These are phyloP conservation scores for Misopates orontium DNA, from an alignment of 257 asterid species.

Conservation along the genomic window DNA sequence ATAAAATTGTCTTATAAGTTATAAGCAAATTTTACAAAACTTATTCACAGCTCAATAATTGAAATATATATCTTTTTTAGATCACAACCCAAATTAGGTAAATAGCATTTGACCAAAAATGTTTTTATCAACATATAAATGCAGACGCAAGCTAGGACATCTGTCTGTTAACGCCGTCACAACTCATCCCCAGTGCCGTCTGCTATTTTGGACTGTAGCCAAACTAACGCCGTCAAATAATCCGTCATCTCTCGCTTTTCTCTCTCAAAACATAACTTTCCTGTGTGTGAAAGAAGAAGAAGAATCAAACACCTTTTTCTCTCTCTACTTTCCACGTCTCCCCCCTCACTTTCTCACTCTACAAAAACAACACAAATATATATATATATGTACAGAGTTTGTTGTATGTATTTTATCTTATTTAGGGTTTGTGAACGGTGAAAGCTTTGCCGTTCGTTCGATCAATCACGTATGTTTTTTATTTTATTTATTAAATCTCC, in stretches of 20 bases:
- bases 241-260: neutral
- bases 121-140: too few species aligned
- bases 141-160: too few species aligned
- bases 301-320: neutral
- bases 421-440: slow-evolving; percentile 37
- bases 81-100: too few species aligned
- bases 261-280: neutral
- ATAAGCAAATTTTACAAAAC: too few species aligned
- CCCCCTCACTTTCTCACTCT: neutral
- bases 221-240: slow-evolving; percentile 8
- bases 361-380: neutral
- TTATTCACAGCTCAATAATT: too few species aligned
- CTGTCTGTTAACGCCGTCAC: neutral
- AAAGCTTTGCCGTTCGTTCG: slow-evolving; percentile 38
- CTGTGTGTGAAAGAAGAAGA: neutral
- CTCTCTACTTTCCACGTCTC: slow-evolving; percentile 16
- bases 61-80: too few species aligned
- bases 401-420: slow-evolving; percentile 14
- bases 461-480: too few species aligned
- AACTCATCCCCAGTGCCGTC: too few species aligned
- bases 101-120: too few species aligned
- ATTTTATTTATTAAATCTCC: too few species aligned
- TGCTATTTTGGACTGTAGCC: neutral
- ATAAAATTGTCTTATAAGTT: too few species aligned
- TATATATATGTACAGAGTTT: neutral